Conservation (phyloP, 768 basidiomycete genomes). For the Tulasnella sp. region DNA sequence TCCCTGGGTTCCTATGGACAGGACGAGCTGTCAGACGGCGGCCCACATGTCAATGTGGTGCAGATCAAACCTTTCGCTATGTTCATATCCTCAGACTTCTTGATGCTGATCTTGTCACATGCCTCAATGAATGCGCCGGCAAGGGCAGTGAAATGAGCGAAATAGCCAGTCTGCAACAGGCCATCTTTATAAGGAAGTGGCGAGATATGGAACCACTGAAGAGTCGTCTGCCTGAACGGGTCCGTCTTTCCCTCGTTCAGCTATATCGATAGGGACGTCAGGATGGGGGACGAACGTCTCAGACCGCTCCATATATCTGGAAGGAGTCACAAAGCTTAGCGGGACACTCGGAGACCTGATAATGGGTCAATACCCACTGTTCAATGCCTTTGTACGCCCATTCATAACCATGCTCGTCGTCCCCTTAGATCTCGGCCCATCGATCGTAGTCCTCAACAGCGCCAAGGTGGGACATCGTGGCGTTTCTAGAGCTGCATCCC, state of each 20-base stretch:
- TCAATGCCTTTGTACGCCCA: slow-evolving; percentile 15
- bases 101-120: slow-evolving; percentile 15
- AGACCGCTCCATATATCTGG: slow-evolving; percentile 16
- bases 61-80: slow-evolving; percentile 13
- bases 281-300: slow-evolving; percentile 17
- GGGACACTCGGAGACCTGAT: neutral
- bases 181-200: neutral
- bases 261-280: slow-evolving; percentile 5
- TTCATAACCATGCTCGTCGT: slow-evolving; percentile 7
- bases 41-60: neutral
- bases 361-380: slow-evolving; percentile 2
- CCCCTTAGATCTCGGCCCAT: slow-evolving; percentile 15
- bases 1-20: neutral
- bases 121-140: slow-evolving; percentile 11
- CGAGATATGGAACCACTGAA: no score
- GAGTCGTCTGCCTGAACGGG: slow-evolving; percentile 2
- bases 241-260: slow-evolving; percentile 8
- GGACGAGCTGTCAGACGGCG: neutral
- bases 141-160: neutral
- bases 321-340: neutral
- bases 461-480: slow-evolving; percentile 32
- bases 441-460: slow-evolving; percentile 19
- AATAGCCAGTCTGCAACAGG: slow-evolving; percentile 7
- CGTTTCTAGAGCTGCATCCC: slow-evolving; percentile 62
- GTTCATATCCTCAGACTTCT: neutral